Evolutionary conservation across 768 basidiomycete genomes (phyloP).

Genomic region (Clavaria fumosa): DNA sequence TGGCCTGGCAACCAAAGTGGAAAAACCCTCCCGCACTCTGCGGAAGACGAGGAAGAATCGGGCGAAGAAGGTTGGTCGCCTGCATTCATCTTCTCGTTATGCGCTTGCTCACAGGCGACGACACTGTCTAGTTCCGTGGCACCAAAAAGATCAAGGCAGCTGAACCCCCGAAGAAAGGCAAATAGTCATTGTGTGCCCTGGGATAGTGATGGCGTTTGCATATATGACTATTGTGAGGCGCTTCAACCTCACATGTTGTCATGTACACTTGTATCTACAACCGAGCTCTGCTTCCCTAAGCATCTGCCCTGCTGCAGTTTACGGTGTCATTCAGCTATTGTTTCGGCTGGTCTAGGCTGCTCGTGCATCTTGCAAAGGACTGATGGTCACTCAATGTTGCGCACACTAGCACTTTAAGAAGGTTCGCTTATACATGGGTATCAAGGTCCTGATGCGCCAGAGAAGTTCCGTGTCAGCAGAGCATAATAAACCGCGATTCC

Average conservation of each 20-base stretch:
- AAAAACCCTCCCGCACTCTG: constrained; percentile 89
- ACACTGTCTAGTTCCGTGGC: constrained; percentile 62
- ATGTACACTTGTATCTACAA: constrained; percentile 25
- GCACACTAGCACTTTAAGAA: too few relatives aligned
- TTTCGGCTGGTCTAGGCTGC: too few relatives aligned
- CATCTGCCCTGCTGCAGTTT: too few relatives aligned
- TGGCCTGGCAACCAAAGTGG: constrained; percentile 60
- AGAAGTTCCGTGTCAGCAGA: too few relatives aligned
- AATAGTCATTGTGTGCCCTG: constrained; percentile 34
- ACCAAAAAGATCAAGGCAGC: constrained; percentile 91
- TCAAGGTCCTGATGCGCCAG: too few relatives aligned
- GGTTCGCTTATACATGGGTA: too few relatives aligned
- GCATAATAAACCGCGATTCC: constrained; percentile 10
- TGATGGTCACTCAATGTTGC: too few relatives aligned
- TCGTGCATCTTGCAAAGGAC: too few relatives aligned
- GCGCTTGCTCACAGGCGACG: constrained; percentile 8
- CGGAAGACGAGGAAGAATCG: constrained; percentile 99
- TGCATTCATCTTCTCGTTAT: not conserved
- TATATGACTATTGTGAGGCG: not conserved
- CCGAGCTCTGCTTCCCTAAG: too few relatives aligned
- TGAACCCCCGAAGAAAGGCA: constrained; percentile 85
- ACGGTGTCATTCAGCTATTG: too few relatives aligned
- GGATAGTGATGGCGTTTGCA: not conserved
- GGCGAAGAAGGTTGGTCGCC: constrained; percentile 80
- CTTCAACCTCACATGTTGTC: constrained; percentile 8